Conservation (phyloP, 2,329 filamentous ascomycete species). For the Lachnellula subtilissima region DNA sequence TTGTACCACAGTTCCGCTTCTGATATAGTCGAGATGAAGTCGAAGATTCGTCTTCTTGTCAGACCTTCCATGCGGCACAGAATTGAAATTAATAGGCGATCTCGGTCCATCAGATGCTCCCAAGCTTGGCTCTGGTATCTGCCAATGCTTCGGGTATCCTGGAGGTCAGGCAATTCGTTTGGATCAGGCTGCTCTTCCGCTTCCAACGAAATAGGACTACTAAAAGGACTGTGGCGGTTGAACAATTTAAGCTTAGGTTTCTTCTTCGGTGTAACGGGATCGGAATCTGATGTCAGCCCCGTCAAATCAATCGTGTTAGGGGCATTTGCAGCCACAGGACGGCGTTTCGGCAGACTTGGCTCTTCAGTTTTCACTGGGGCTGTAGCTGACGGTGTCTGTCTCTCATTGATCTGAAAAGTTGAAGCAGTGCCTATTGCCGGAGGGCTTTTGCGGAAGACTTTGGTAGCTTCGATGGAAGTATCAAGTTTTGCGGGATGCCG, state of each 20-base stretch:
- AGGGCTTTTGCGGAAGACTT: not conserved
- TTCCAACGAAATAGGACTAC: not conserved
- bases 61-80: constrained; percentile 30
- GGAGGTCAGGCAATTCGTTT: constrained; percentile 17
- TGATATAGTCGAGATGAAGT: constrained; percentile 10
- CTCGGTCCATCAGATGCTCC: constrained; percentile 22
- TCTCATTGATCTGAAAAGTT: not conserved
- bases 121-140: constrained; percentile 17
- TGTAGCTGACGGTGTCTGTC: not conserved
- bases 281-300: constrained; percentile 17
- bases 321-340: not conserved
- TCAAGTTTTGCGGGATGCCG: not conserved
- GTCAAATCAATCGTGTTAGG: constrained; percentile 20
- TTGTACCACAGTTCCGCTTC: constrained; percentile 15
- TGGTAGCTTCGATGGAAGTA: not conserved
- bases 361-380: constrained; percentile 4
- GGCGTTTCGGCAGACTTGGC: not conserved
- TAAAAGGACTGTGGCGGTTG: constrained; percentile 5
- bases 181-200: not conserved
- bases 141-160: constrained; percentile 22
- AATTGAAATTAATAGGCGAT: constrained; percentile 40
- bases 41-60: constrained; percentile 6
- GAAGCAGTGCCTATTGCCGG: not conserved
- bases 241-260: constrained; percentile 12
- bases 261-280: constrained; percentile 15